Conservation (phyloP, 306 rosid species). For the Canavalia gladiata region DNA sequence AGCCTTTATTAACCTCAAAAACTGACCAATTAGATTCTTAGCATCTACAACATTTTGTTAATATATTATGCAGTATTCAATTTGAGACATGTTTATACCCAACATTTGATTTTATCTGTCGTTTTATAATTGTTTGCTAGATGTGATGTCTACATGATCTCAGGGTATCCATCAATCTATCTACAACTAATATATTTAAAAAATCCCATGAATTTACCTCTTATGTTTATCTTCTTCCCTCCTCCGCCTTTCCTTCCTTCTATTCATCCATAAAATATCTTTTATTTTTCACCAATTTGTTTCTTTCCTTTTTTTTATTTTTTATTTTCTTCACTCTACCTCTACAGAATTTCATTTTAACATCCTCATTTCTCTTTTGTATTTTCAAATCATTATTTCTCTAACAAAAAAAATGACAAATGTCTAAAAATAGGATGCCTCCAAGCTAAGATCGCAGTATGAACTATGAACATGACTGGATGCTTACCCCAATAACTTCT, state of each 20-base stretch:
- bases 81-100: background rate
- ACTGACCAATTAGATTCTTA: background rate
- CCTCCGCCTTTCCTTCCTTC: background rate
- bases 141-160: slow-evolving; percentile 1
- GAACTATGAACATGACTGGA: slow-evolving; percentile 30
- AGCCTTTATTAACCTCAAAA: background rate
- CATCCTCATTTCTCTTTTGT: background rate
- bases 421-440: slow-evolving; percentile 1
- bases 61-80: background rate
- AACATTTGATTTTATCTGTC: slow-evolving; percentile 7
- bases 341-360: background rate
- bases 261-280: background rate
- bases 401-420: slow-evolving; percentile 15
- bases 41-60: slow-evolving; percentile 6
- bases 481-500: slow-evolving; percentile 91
- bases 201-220: slow-evolving; percentile 1
- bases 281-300: background rate
- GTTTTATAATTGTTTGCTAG: slow-evolving; percentile 35
- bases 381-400: background rate
- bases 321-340: background rate
- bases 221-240: background rate
- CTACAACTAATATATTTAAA: slow-evolving; percentile 12
- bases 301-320: slow-evolving; percentile 9
- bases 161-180: slow-evolving; percentile 24
- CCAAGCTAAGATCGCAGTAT: slow-evolving; percentile 40